Evolutionary conservation across 176 grass and related monocot species (phyloP), one percentile per base, ranked within the genome.

Genomic region (Aegilops speltoides): DNA sequence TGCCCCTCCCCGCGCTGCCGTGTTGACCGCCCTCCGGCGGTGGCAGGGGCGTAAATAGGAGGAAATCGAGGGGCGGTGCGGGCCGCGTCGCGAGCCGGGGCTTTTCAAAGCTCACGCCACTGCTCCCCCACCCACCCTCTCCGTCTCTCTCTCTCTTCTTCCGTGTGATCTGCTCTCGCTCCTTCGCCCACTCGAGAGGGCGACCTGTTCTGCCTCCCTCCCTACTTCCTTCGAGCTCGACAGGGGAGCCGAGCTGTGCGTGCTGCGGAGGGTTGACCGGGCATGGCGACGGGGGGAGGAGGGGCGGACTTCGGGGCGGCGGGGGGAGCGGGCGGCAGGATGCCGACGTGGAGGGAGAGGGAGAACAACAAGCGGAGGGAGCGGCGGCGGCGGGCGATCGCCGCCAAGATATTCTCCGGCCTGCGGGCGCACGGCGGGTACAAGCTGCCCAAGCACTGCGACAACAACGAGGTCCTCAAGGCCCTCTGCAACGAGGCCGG

Each of bases 381-480:
- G 89, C 89, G 97, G 5, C 86, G 97, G 22, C 85, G 97, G 50
- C 89, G 97, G 14, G 94, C 97, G 79, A 99, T 97, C 80, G 97
- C 97, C 0, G 97, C 94, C 16, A 99, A 99, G 92, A 94, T 99
- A 79, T 99, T 96, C 89, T 1, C 92, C 1, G 97, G 97, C 50
- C 94, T 99, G 2, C 89, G 97, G 26, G 84, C 90, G 87, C 91
- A 99, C 54, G 97, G 97, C 20, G 95, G 95, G 6, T 99, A 94
- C 90, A 96, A 93, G 89, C 92, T 99, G 0, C 97, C 97, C 60
- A 99, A 99, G 90, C 97, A 97, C 89, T 99, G 97, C 88, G 97
- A 99, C 92, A 99, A 99, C 92, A 99, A 99, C 90, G 97, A 99
- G 90, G 97, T 99, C 23, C 91, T 99, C 90, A 99, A 99, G 84